Conservation (phyloP, 225 moss, liverwort and hornwort species). For the Anthoceros angustus region DNA sequence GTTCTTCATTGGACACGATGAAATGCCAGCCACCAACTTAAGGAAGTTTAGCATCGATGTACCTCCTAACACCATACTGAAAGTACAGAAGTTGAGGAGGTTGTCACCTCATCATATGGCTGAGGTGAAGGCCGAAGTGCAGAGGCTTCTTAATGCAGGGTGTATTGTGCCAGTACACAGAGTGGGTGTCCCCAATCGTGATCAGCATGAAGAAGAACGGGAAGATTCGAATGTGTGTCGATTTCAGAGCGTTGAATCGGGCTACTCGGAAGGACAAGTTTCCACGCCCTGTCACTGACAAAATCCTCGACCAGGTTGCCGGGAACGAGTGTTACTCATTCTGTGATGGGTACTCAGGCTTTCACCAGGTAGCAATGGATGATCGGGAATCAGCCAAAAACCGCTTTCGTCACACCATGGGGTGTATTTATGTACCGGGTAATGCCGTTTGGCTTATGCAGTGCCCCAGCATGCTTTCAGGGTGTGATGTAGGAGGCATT, state of each 20-base stretch:
- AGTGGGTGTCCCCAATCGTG: conserved; percentile 11
- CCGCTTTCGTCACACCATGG: conserved; percentile 6
- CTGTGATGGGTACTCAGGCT: conserved; percentile 2
- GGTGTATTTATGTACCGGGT: conserved; percentile 1
- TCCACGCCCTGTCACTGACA: conserved; percentile 3
- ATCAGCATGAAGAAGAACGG: conserved; percentile 6
- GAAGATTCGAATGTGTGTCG: conserved; percentile 8
- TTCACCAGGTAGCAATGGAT: conserved; percentile 4
- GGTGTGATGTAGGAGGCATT: conserved; percentile 8
- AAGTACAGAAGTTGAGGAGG: neutral
- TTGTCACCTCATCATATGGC: neutral
- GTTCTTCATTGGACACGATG: neutral
- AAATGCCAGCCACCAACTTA: neutral
- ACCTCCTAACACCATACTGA: neutral
- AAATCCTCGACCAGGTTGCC: neutral
- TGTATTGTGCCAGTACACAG: conserved; percentile 3
- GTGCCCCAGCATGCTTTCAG: conserved; percentile 9
- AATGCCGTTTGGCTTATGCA: conserved; percentile 12
- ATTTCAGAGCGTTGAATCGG: conserved; percentile 5
- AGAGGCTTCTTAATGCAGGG: neutral
- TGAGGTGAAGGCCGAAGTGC: conserved; percentile 7
- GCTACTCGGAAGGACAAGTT: conserved; percentile 9
- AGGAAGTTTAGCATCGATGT: neutral
- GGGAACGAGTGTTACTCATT: conserved; percentile 10
- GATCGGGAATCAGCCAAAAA: neutral